Conservation (phyloP, 345 rosid genomes). For the Salix viminalis region DNA sequence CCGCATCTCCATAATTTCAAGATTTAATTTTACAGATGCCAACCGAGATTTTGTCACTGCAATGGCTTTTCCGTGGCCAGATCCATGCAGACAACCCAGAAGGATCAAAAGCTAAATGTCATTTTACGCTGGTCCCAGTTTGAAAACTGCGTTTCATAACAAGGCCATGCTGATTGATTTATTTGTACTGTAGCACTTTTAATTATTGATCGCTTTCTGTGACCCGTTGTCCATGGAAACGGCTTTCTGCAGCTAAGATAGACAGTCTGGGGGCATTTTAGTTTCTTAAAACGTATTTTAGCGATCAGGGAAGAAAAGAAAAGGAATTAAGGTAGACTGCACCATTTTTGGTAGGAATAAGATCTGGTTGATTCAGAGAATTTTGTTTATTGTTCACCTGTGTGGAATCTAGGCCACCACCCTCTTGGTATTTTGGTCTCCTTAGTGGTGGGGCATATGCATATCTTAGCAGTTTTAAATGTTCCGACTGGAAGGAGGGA, state of each 20-base stretch:
- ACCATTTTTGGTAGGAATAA: background rate
- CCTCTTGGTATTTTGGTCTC: slow-evolving; percentile 8
- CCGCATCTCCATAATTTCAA: slow-evolving; percentile 19
- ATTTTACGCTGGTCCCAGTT: slow-evolving; percentile 28
- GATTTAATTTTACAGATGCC: slow-evolving; percentile 26
- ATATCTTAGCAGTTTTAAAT: slow-evolving; percentile 18
- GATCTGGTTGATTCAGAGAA: background rate
- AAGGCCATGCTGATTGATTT: slow-evolving; percentile 17
- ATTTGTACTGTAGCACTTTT: slow-evolving; percentile 14
- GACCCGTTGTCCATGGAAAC: slow-evolving; percentile 16
- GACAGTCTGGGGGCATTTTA: slow-evolving; percentile 10
- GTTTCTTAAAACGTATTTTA: slow-evolving; percentile 8
- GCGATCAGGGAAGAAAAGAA: background rate
- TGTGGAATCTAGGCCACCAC: slow-evolving; percentile 2
- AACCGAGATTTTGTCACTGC: slow-evolving; percentile 20
- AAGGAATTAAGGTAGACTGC: background rate
- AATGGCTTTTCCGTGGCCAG: slow-evolving; percentile 19
- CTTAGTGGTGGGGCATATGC: slow-evolving; percentile 8
- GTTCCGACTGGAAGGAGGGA: slow-evolving; percentile 14
- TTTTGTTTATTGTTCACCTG: background rate
- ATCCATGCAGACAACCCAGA: slow-evolving; percentile 14
- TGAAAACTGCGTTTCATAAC: slow-evolving; percentile 19
- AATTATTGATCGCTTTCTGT: slow-evolving; percentile 29
- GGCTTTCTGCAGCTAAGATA: slow-evolving; percentile 11
- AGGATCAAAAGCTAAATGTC: slow-evolving; percentile 20